These are phyloP conservation scores for Nakazawaea anatomiae DNA, from an alignment of 805 yeast genomes.

Conservation along the genomic window DNA sequence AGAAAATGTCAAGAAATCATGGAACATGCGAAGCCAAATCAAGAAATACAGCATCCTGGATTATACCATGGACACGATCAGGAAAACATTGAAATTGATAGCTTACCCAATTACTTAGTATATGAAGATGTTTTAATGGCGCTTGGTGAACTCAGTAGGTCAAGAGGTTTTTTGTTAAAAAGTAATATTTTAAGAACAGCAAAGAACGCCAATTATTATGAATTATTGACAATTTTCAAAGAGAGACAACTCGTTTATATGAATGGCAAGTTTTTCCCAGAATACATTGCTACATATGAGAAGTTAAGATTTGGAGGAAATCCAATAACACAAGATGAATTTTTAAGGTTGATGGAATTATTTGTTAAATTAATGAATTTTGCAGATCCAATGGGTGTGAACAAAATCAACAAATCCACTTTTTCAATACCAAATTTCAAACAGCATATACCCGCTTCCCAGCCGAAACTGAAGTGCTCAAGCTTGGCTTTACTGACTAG, in stretches of 20 bases:
- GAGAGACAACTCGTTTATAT: slow-evolving; percentile 9
- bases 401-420: neutral
- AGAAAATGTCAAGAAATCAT: slow-evolving; percentile 36
- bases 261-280: slow-evolving; percentile 12
- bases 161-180: slow-evolving; percentile 35
- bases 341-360: slow-evolving; percentile 51
- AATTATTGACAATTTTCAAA: slow-evolving; percentile 31
- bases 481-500: neutral
- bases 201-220: slow-evolving; percentile 33
- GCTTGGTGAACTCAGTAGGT: slow-evolving; percentile 51
- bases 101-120: slow-evolving; percentile 23
- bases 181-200: slow-evolving; percentile 30
- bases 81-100: neutral
- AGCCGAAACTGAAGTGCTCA: neutral
- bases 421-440: neutral
- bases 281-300: slow-evolving; percentile 56
- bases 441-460: neutral
- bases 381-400: neutral
- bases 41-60: slow-evolving; percentile 44
- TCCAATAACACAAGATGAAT: slow-evolving; percentile 51
- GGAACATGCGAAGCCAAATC: slow-evolving; percentile 34
- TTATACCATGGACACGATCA: slow-evolving; percentile 22
- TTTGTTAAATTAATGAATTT: slow-evolving; percentile 17
- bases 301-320: slow-evolving; percentile 59
- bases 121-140: slow-evolving; percentile 52